phyloP scores from a whole-genome alignment of 2,329 filamentous ascomycete genomes.

The Epichloe glyceriae region DNA sequence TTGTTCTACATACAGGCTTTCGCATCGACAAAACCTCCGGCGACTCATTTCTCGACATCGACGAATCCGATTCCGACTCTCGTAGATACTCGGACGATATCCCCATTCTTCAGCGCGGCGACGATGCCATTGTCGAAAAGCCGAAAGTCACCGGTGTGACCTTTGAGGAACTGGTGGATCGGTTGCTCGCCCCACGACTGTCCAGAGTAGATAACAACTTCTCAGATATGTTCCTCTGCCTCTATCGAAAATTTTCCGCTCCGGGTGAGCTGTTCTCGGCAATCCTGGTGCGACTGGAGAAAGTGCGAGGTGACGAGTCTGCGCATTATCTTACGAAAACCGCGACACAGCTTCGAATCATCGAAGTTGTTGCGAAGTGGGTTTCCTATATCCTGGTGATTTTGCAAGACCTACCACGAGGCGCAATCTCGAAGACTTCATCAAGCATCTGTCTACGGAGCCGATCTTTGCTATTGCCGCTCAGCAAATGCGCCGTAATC shows the following conservation, averaged over 20 bases:
- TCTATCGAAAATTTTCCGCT: slow-evolving; percentile 87
- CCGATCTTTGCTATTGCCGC: slow-evolving; percentile 76
- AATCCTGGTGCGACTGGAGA: slow-evolving; percentile 65
- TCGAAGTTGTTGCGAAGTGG: slow-evolving; percentile 80
- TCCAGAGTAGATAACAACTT: slow-evolving; percentile 86
- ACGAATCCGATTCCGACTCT: slow-evolving; percentile 58
- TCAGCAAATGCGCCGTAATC: slow-evolving; percentile 68
- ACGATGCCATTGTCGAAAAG: slow-evolving; percentile 44
- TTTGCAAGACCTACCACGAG: slow-evolving; percentile 70
- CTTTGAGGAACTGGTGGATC: slow-evolving; percentile 69
- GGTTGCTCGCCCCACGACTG: slow-evolving; percentile 69
- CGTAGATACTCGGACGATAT: slow-evolving; percentile 54
- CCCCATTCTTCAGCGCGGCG: slow-evolving; percentile 52
- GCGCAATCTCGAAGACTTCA: slow-evolving; percentile 60
- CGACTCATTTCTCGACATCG: slow-evolving; percentile 52
- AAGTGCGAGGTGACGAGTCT: slow-evolving; percentile 50
- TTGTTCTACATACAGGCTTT: slow-evolving; percentile 32
- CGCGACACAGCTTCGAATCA: slow-evolving; percentile 68
- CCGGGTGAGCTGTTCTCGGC: slow-evolving; percentile 66
- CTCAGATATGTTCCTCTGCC: slow-evolving; percentile 72
- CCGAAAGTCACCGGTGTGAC: slow-evolving; percentile 39
- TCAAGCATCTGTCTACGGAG: slow-evolving; percentile 58
- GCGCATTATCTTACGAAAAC: slow-evolving; percentile 64
- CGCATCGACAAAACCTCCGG: slow-evolving; percentile 34
- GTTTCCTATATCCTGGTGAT: slow-evolving; percentile 83